Evolutionary conservation across 2,329 filamentous ascomycete species (phyloP).

Genomic region (Camillea tinctor): DNA sequence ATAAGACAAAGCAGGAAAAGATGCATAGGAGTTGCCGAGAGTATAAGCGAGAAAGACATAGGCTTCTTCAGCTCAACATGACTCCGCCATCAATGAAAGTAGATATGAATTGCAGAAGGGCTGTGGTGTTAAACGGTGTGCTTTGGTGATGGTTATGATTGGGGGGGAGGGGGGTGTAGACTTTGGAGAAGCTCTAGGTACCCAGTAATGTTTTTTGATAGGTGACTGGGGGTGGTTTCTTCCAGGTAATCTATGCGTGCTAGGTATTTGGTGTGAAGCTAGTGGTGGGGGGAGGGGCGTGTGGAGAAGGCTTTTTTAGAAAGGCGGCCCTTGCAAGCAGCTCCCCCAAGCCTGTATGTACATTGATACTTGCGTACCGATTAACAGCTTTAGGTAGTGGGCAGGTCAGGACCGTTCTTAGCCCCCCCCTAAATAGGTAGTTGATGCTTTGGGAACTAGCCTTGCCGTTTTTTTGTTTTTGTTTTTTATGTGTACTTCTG

Average conservation of each 20-base stretch:
- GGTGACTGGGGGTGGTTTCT: background rate
- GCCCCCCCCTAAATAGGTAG: no score
- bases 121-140: background rate
- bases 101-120: conserved; percentile 2
- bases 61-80: conserved; percentile 8
- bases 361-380: background rate
- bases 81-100: conserved; percentile 6
- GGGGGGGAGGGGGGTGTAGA: conserved; percentile 1
- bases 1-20: conserved; percentile 15
- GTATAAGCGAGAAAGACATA: conserved; percentile 14
- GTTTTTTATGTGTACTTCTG: background rate
- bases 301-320: conserved; percentile 14
- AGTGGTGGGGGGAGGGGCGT: conserved; percentile 29
- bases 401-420: background rate
- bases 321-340: conserved; percentile 17
- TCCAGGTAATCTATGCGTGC: conserved; percentile 8
- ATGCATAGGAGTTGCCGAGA: conserved; percentile 19
- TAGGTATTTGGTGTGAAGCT: conserved; percentile 21
- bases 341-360: background rate
- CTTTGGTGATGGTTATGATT: background rate
- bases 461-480: background rate
- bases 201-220: background rate
- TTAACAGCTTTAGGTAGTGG: background rate
- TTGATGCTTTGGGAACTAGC: no score
- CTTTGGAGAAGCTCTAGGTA: conserved; percentile 22